phyloP scores from a whole-genome alignment of 345 rosid species.

The Garcia nutans region DNA sequence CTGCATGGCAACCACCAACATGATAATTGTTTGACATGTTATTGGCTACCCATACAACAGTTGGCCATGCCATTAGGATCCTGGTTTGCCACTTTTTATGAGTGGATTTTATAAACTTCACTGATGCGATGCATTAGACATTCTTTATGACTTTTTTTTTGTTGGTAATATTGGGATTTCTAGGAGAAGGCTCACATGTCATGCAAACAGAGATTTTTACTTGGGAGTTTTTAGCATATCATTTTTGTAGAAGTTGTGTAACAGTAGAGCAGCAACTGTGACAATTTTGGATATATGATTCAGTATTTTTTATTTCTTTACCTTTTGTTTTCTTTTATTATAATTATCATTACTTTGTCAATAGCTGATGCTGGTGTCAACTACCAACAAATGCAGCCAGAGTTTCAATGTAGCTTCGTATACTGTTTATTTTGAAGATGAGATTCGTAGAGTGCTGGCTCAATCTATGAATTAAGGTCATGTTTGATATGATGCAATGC shows the following conservation, averaged over 20 bases:
- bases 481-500: too few relatives aligned
- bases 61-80: neutral
- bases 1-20: conserved; percentile 95
- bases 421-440: too few relatives aligned
- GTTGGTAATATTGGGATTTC: neutral
- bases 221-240: neutral
- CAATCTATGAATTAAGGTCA: too few relatives aligned
- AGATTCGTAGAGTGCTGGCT: too few relatives aligned
- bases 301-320: neutral
- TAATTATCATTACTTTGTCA: neutral
- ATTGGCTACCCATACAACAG: neutral
- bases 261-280: neutral
- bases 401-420: too few relatives aligned
- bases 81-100: neutral
- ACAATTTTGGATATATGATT: neutral
- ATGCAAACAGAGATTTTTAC: neutral
- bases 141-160: conserved; percentile 5
- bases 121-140: conserved; percentile 4
- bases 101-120: neutral
- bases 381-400: too few relatives aligned
- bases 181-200: neutral
- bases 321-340: too few relatives aligned
- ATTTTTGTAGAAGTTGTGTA: conserved; percentile 3
- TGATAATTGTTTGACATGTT: conserved; percentile 30
- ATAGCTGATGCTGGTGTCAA: too few relatives aligned